Evolutionary conservation across 768 basidiomycete species (phyloP).

Genomic region (Termitomyces sp.): DNA sequence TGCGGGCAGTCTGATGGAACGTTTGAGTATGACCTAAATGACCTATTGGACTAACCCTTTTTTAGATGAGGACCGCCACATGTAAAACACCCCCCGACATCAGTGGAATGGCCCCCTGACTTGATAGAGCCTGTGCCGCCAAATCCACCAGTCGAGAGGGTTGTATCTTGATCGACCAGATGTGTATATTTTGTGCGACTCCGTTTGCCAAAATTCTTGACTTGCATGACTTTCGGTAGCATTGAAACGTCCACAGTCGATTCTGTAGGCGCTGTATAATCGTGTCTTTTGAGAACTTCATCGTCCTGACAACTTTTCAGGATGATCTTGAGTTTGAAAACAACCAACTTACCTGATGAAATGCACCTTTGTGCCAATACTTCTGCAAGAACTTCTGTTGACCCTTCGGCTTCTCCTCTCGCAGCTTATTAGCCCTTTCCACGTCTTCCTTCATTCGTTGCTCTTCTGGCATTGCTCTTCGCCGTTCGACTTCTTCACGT

Average conservation of each 20-base stretch:
- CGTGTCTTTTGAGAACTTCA: constrained; percentile 76
- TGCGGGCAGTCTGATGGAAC: constrained; percentile 41
- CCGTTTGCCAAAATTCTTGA: constrained; percentile 90
- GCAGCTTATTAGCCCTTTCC: constrained; percentile 73
- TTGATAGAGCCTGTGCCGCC: constrained; percentile 52
- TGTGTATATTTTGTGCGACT: constrained; percentile 96
- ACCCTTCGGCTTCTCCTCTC: constrained; percentile 88
- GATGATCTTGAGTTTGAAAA: neutral
- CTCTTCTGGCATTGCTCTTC: constrained; percentile 90
- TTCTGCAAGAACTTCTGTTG: constrained; percentile 93
- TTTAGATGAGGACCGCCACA: constrained; percentile 95
- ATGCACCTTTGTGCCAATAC: constrained; percentile 99
- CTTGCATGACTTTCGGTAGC: constrained; percentile 95
- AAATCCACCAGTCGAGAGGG: constrained; percentile 54
- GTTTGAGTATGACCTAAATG: neutral
- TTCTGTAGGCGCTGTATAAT: constrained; percentile 87
- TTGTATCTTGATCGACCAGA: constrained; percentile 91
- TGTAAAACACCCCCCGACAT: constrained; percentile 76
- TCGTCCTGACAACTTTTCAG: constrained; percentile 47
- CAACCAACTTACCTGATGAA: constrained; percentile 69
- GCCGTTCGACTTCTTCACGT: constrained; percentile 84
- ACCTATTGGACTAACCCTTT: constrained; percentile 50
- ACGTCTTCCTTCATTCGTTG: constrained; percentile 90
- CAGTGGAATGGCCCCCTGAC: constrained; percentile 47
- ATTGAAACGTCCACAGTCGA: constrained; percentile 84